A percentile compares a stretch with the other conserved stretches of the same genome.
Conservation (phyloP, 495 filamentous ascomycete genomes). For the Neurospora sublineolata region DNA sequence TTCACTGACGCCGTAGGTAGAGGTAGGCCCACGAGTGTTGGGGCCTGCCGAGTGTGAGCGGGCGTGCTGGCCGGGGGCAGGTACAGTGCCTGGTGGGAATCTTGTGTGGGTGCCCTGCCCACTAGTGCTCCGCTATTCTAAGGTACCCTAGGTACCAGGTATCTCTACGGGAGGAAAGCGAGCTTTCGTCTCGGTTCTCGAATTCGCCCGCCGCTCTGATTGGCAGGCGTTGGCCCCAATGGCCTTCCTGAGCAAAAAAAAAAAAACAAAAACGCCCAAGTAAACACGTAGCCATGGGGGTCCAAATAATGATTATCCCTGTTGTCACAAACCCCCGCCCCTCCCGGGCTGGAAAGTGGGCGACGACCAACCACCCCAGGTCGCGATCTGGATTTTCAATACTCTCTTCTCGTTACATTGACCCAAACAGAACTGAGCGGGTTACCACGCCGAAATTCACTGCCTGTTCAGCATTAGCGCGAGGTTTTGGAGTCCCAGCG, state of each 20-base stretch:
- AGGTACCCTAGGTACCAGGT: not conserved
- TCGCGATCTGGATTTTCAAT: not conserved
- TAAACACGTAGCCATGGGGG: not conserved
- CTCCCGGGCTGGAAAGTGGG: not conserved
- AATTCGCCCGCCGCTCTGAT: not conserved
- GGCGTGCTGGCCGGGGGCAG: not conserved
- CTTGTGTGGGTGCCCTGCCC: not conserved
- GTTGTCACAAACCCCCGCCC: not conserved
- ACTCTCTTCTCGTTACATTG: not conserved
- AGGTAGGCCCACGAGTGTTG: not conserved
- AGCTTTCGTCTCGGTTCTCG: not conserved
- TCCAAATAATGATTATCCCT: not conserved
- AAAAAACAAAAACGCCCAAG: not conserved
- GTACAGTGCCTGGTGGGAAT: constrained; percentile 5
- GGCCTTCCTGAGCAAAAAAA: not conserved
- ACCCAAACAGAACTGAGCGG: not conserved
- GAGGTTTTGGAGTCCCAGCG: not conserved
- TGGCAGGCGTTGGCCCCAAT: not conserved
- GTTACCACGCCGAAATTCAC: not conserved
- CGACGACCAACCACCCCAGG: not conserved
- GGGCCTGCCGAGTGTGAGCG: not conserved
- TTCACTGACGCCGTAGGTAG: not conserved
- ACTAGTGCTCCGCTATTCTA: not conserved
- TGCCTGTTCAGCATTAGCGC: not conserved
- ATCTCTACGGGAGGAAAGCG: not conserved